Evolutionary conservation across 2,329 filamentous ascomycete species (phyloP).

Genomic region (Alternaria gaisen): DNA sequence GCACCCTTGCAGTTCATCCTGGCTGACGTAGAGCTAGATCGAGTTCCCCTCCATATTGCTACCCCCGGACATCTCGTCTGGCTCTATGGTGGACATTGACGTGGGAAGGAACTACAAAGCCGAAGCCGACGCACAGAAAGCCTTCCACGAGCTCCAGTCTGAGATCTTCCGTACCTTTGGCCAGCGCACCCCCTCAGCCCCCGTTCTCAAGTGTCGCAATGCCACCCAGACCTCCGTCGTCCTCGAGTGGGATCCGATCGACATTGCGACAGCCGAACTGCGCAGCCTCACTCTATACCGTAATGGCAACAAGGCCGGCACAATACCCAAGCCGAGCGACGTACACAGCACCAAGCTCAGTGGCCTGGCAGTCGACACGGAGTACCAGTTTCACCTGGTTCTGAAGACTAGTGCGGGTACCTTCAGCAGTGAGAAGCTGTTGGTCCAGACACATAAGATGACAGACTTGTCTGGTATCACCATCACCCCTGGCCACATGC

Average conservation of each 20-base stretch:
- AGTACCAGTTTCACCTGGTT: slow-evolving; percentile 94
- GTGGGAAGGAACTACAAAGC: slow-evolving; percentile 85
- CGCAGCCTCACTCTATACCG: slow-evolving; percentile 90
- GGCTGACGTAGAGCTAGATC: slow-evolving; percentile 68
- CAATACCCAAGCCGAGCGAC: slow-evolving; percentile 85
- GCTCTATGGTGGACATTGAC: slow-evolving; percentile 97
- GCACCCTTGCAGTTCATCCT: slow-evolving; percentile 31
- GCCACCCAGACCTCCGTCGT: slow-evolving; percentile 98
- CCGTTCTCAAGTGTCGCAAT: slow-evolving; percentile 89
- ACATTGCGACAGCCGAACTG: slow-evolving; percentile 89
- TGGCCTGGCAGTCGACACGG: slow-evolving; percentile 93
- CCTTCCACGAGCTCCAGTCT: slow-evolving; percentile 86
- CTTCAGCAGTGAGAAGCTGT: slow-evolving; percentile 81
- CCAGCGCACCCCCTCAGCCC: slow-evolving; percentile 76
- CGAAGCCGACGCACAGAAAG: slow-evolving; percentile 75
- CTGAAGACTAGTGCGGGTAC: slow-evolving; percentile 91
- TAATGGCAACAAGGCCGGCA: slow-evolving; percentile 96
- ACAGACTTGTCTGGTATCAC: slow-evolving; percentile 96
- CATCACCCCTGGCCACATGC: slow-evolving; percentile 88
- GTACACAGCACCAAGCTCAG: slow-evolving; percentile 97
- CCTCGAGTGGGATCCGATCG: slow-evolving; percentile 96
- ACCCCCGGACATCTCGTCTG: slow-evolving; percentile 91
- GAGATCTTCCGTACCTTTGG: slow-evolving; percentile 90
- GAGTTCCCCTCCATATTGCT: slow-evolving; percentile 98
- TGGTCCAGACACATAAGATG: slow-evolving; percentile 96